Evolutionary conservation across 2,329 filamentous ascomycete genomes (phyloP).

Genomic region (Setomelanomma holmii): DNA sequence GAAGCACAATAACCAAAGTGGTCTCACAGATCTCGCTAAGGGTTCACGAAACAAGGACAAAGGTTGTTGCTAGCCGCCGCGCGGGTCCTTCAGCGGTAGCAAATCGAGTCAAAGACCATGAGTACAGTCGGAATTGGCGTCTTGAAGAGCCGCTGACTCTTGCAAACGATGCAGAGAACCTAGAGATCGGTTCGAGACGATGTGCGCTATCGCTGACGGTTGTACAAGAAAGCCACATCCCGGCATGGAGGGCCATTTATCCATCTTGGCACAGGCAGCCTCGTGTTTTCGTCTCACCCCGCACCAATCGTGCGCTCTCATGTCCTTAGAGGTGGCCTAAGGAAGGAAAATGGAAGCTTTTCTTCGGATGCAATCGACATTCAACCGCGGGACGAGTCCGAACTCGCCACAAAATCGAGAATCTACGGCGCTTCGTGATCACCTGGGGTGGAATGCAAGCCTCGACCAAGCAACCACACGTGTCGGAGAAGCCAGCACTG

Average conservation of each 20-base stretch:
- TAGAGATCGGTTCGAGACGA: slow-evolving; percentile 5
- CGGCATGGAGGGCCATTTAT: slow-evolving; percentile 22
- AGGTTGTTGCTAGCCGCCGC: background rate
- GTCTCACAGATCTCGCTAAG: background rate
- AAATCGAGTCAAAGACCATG: background rate
- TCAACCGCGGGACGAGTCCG: slow-evolving; percentile 22
- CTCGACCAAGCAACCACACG: background rate
- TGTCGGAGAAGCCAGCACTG: background rate
- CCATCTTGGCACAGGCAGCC: slow-evolving; percentile 24
- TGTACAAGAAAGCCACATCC: slow-evolving; percentile 2
- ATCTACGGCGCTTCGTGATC: background rate
- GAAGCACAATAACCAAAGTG: slow-evolving; percentile 5
- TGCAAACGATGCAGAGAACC: slow-evolving; percentile 3
- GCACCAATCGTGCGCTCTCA: background rate
- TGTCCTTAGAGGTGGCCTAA: background rate
- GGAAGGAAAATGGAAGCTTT: slow-evolving; percentile 6
- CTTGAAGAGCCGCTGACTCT: slow-evolving; percentile 1
- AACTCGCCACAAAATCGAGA: background rate
- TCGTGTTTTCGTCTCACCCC: slow-evolving; percentile 9
- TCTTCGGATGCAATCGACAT: slow-evolving; percentile 12
- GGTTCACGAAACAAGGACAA: background rate
- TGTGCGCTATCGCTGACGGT: background rate
- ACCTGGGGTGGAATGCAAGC: slow-evolving; percentile 4
- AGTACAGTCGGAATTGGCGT: background rate
- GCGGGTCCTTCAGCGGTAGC: background rate